Evolutionary conservation across 2,329 filamentous ascomycete genomes (phyloP).

Genomic region (Sphaceloma murrayae): DNA sequence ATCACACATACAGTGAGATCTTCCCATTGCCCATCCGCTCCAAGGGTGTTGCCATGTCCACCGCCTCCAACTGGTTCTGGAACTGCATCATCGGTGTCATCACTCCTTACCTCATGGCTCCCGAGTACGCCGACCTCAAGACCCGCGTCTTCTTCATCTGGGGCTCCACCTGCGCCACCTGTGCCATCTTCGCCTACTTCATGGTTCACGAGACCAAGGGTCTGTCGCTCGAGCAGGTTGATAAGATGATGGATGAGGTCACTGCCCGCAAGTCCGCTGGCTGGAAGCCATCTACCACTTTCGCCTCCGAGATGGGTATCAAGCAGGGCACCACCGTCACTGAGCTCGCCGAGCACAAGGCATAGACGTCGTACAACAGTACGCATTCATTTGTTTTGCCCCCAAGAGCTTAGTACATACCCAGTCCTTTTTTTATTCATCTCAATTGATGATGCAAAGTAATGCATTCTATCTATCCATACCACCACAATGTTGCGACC

Average conservation of each 20-base stretch:
- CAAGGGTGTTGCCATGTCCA: slow-evolving; percentile 64
- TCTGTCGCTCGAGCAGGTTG: slow-evolving; percentile 32
- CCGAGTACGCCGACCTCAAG: slow-evolving; percentile 45
- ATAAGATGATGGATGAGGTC: slow-evolving; percentile 39
- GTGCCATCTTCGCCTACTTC: slow-evolving; percentile 30
- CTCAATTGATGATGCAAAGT: too few relatives aligned
- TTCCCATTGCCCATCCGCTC: slow-evolving; percentile 58
- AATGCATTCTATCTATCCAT: neutral
- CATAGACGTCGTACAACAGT: too few relatives aligned
- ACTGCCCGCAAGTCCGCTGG: slow-evolving; percentile 32
- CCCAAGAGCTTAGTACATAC: too few relatives aligned
- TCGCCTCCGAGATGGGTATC: slow-evolving; percentile 23
- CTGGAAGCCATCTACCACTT: slow-evolving; percentile 28
- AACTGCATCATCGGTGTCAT: slow-evolving; percentile 63
- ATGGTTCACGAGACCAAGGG: slow-evolving; percentile 34
- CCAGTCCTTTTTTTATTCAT: too few relatives aligned
- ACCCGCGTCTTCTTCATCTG: slow-evolving; percentile 41
- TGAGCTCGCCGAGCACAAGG: slow-evolving; percentile 18
- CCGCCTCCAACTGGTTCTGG: slow-evolving; percentile 86
- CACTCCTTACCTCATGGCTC: slow-evolving; percentile 60
- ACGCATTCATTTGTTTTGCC: too few relatives aligned
- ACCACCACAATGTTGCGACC: neutral
- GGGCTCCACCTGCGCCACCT: slow-evolving; percentile 30
- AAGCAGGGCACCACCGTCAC: slow-evolving; percentile 18
- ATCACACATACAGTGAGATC: slow-evolving; percentile 63